These are phyloP conservation scores for Sugiyamaella smithiae DNA, from an alignment of 805 yeast genomes.

Conservation along the genomic window DNA sequence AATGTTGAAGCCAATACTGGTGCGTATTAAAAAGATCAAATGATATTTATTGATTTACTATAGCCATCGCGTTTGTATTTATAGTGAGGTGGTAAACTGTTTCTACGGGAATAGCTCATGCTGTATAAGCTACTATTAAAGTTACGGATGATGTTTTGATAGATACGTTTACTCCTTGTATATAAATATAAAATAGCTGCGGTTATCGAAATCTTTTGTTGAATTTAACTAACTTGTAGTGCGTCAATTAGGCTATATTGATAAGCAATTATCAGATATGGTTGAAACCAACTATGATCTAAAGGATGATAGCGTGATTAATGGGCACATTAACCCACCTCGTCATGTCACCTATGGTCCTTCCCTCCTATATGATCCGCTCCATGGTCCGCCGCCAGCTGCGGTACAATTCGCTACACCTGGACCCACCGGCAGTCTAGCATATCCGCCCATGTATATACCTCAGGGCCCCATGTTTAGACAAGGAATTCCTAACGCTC, in stretches of 20 bases:
- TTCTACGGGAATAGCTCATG: slow-evolving; percentile 2
- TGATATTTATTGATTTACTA: slow-evolving; percentile 6
- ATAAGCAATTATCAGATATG: neutral
- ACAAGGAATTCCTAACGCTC: too few relatives aligned
- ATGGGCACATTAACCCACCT: too few relatives aligned
- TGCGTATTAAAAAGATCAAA: slow-evolving; percentile 5
- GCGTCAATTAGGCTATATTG: slow-evolving; percentile 10
- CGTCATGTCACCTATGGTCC: too few relatives aligned
- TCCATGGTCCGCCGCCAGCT: too few relatives aligned
- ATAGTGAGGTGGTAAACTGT: slow-evolving; percentile 1
- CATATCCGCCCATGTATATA: too few relatives aligned
- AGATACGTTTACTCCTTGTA: slow-evolving; percentile 9
- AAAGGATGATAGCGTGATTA: neutral
- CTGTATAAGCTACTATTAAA: neutral
- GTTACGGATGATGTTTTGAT: too few relatives aligned
- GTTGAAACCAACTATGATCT: neutral
- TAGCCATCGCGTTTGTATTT: neutral
- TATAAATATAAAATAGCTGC: slow-evolving; percentile 3
- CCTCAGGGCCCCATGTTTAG: too few relatives aligned
- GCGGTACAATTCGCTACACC: too few relatives aligned
- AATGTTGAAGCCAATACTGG: slow-evolving; percentile 1
- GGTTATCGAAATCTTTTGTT: slow-evolving; percentile 9
- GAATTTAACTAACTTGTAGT: slow-evolving; percentile 7
- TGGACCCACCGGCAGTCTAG: too few relatives aligned
- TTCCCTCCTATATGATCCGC: too few relatives aligned